A percentile compares a stretch with the other conserved stretches of the same genome.
Evolutionary conservation across 2,329 filamentous ascomycete species (phyloP).

Genomic region (Coniochaeta pulveracea): DNA sequence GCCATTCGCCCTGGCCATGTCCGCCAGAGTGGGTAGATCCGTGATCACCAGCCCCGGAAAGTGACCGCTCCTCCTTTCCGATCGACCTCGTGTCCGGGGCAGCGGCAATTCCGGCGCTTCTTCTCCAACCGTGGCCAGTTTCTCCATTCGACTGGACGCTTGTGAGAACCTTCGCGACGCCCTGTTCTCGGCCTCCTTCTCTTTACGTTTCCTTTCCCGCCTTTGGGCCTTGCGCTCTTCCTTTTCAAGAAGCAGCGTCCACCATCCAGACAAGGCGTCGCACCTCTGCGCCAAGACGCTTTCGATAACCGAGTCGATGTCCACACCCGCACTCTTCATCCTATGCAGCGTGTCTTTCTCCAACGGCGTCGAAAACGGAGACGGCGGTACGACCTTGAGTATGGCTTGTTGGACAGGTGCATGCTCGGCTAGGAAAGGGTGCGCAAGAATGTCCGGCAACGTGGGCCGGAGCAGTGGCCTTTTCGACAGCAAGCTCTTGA

Average conservation of each 20-base stretch:
- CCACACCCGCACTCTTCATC: constrained; percentile 87
- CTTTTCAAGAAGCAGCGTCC: constrained; percentile 88
- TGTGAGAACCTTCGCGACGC: constrained; percentile 74
- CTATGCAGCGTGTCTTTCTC: constrained; percentile 87
- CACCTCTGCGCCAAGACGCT: constrained; percentile 85
- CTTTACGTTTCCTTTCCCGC: constrained; percentile 71
- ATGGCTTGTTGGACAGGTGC: constrained; percentile 84
- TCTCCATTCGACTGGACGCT: constrained; percentile 76
- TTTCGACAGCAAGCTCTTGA: constrained; percentile 79
- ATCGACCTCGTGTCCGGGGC: constrained; percentile 63
- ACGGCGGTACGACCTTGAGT: constrained; percentile 65
- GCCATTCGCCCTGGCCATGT: constrained; percentile 36
- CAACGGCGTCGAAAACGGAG: constrained; percentile 73
- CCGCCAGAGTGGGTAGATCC: constrained; percentile 68
- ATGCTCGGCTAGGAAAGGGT: constrained; percentile 80
- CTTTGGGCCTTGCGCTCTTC: constrained; percentile 78
- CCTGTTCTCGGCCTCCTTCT: constrained; percentile 72
- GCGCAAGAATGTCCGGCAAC: constrained; percentile 72
- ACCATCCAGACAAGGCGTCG: constrained; percentile 88
- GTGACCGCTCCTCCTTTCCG: constrained; percentile 62
- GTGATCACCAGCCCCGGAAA: constrained; percentile 52
- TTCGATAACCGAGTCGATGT: constrained; percentile 90
- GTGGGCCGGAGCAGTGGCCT: constrained; percentile 73
- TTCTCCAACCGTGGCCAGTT: constrained; percentile 72
- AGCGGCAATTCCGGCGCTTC: constrained; percentile 46